Percentiles rank a stretch among this genome's conserved stretches.
Conservation (phyloP, 164 flowering plant species). For the Stephania yunnanensis region DNA sequence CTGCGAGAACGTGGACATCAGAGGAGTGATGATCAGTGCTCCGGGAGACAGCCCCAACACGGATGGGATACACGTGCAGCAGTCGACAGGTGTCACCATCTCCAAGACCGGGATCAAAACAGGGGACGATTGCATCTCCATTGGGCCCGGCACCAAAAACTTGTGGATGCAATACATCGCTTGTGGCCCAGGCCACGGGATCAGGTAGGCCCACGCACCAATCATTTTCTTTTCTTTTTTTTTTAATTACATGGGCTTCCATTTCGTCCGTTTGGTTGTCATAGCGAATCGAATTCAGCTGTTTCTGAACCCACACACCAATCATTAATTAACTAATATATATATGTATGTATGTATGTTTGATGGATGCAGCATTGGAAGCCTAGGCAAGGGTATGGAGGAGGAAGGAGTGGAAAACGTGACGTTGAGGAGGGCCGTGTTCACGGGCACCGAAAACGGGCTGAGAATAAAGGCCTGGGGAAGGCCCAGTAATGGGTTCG, state of each 20-base stretch:
- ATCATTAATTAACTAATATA: too few relatives aligned
- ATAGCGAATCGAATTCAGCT: too few relatives aligned
- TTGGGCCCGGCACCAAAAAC: background rate
- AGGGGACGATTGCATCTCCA: background rate
- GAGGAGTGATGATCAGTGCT: background rate
- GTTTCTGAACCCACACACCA: too few relatives aligned
- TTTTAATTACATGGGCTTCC: too few relatives aligned
- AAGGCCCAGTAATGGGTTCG: too few relatives aligned
- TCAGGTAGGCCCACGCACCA: background rate
- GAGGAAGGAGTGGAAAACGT: too few relatives aligned
- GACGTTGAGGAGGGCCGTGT: too few relatives aligned
- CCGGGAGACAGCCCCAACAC: background rate
- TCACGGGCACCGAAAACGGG: too few relatives aligned
- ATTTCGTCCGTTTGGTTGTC: too few relatives aligned
- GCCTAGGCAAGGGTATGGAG: background rate
- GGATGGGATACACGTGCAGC: background rate
- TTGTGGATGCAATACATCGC: background rate
- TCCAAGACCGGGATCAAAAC: background rate
- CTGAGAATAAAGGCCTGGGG: too few relatives aligned
- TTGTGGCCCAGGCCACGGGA: background rate
- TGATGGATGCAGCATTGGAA: background rate
- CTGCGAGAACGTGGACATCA: background rate
- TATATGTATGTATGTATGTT: too few relatives aligned
- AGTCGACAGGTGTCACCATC: slow-evolving; percentile 1
- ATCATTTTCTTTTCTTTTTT: too few relatives aligned